Evolutionary conservation across 306 rosid species (phyloP).

Genomic region (Lathyrus tuberosus): DNA sequence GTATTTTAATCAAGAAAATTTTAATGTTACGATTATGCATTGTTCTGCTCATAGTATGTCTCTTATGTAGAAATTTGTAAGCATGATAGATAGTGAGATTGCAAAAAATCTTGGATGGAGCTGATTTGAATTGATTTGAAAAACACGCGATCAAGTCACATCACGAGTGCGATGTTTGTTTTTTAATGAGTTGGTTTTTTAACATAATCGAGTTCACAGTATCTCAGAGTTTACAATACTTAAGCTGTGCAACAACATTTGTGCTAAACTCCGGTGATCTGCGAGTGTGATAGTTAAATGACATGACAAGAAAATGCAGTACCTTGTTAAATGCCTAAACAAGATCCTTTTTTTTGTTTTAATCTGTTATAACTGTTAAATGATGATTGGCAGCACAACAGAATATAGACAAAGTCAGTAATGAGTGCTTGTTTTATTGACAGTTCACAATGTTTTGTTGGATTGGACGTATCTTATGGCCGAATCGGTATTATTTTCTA

Average conservation of each 20-base stretch:
- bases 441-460: no score
- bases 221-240: no score
- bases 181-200: no score
- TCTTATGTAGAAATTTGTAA: conserved; percentile 15
- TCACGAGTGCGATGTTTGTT: no score
- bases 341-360: no score
- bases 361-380: no score
- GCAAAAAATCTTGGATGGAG: not conserved
- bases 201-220: no score
- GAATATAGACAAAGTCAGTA: no score
- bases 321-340: not conserved
- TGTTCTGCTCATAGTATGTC: not conserved
- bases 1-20: conserved; percentile 24
- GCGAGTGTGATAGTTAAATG: not conserved
- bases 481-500: conserved; percentile 6
- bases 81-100: not conserved
- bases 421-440: no score
- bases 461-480: no score
- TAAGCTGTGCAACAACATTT: no score
- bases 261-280: not conserved
- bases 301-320: not conserved
- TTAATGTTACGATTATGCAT: not conserved
- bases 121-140: not conserved
- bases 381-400: no score
- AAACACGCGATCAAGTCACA: not conserved